These are phyloP conservation scores for Combretum micranthum DNA, from an alignment of 345 rosid species.

Conservation along the genomic window DNA sequence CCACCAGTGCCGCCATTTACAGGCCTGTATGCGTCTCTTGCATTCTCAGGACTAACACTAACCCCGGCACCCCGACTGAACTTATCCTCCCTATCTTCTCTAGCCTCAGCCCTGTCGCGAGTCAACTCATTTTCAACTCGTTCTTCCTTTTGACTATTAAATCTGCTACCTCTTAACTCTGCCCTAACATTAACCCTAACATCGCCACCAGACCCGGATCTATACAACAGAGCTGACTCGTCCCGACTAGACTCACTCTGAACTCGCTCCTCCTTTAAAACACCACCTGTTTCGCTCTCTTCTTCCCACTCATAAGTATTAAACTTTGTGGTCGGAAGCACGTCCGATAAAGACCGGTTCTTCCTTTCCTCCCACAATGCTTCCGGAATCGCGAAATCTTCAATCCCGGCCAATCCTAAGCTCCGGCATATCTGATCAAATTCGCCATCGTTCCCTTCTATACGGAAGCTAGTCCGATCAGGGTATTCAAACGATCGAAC, in stretches of 20 bases:
- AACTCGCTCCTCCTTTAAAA: too few relatives aligned
- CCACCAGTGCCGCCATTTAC: constrained; percentile 24
- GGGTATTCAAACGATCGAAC: constrained; percentile 50
- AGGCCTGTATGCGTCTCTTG: neutral
- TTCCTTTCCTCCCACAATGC: neutral
- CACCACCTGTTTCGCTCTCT: too few relatives aligned
- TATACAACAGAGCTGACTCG: too few relatives aligned
- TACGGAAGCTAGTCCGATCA: constrained; percentile 63
- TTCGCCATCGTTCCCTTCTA: constrained; percentile 42
- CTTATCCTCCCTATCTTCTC: too few relatives aligned
- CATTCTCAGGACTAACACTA: too few relatives aligned
- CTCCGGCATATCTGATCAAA: constrained; percentile 15
- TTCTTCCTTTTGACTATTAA: neutral
- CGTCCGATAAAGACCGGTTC: neutral
- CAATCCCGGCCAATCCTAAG: neutral
- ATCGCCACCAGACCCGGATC: neutral
- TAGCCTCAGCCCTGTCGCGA: too few relatives aligned
- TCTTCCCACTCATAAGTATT: too few relatives aligned
- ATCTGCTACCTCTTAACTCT: neutral
- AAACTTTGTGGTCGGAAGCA: neutral
- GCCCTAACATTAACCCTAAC: neutral
- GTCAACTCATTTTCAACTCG: neutral
- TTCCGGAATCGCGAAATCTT: neutral
- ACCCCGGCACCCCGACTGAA: too few relatives aligned
- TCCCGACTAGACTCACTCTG: too few relatives aligned